phyloP scores from a whole-genome alignment of 768 basidiomycete genomes.

The Tephrocybe sp. region DNA sequence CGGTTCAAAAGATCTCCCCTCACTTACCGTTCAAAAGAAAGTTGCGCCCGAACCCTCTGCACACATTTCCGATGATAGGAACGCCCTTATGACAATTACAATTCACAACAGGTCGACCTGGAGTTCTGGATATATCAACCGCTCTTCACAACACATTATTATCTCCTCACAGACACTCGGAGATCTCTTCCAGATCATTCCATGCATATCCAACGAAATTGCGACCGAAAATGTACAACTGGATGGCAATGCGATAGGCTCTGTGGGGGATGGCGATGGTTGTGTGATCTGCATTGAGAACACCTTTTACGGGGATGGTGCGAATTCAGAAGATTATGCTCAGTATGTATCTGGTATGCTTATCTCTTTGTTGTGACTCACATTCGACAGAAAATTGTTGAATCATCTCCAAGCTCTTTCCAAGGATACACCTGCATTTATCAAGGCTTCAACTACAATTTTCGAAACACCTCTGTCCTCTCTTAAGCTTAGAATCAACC shows the following conservation, averaged over 20 bases:
- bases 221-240: constrained; percentile 38
- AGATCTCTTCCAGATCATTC: constrained; percentile 58
- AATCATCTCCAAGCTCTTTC: constrained; percentile 29
- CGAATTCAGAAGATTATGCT: constrained; percentile 52
- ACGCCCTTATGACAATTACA: constrained; percentile 59
- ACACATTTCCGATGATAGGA: constrained; percentile 18
- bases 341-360: constrained; percentile 30
- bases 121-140: constrained; percentile 57
- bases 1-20: background rate
- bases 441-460: constrained; percentile 42
- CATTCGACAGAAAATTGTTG: constrained; percentile 24
- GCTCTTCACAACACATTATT: constrained; percentile 67
- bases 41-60: constrained; percentile 20
- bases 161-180: constrained; percentile 72
- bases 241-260: too few relatives aligned
- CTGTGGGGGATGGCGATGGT: constrained; percentile 29
- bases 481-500: constrained; percentile 60
- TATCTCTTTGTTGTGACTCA: constrained; percentile 41
- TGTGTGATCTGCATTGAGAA: constrained; percentile 65
- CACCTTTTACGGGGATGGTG: constrained; percentile 56
- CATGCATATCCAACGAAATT: constrained; percentile 61
- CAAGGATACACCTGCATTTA: constrained; percentile 29
- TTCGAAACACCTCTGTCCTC: constrained; percentile 50
- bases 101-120: constrained; percentile 62
- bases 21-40: constrained; percentile 23